These are phyloP conservation scores for Xerocomus amazonicus DNA, from an alignment of 1,284 basidiomycete genomes.

Conservation along the genomic window DNA sequence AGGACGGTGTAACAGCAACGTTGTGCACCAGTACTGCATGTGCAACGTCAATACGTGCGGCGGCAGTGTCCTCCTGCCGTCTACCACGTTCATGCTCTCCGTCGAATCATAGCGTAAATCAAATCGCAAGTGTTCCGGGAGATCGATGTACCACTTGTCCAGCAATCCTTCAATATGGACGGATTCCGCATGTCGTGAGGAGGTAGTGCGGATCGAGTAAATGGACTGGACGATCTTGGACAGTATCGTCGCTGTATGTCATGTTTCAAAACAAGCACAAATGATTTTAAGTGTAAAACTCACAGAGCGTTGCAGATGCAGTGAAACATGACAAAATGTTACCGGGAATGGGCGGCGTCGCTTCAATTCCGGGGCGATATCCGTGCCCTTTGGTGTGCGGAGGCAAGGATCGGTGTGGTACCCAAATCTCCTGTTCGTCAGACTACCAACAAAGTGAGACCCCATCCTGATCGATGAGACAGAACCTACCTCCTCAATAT, in stretches of 20 bases:
- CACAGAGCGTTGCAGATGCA: constrained; percentile 68
- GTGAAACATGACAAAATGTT: constrained; percentile 73
- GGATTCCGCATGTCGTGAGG: constrained; percentile 56
- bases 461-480: background rate
- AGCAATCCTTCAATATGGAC: constrained; percentile 61
- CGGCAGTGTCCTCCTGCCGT: constrained; percentile 40
- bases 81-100: constrained; percentile 19
- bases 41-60: constrained; percentile 75
- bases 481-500: constrained; percentile 54
- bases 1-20: constrained; percentile 75
- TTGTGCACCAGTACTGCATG: constrained; percentile 84
- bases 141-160: constrained; percentile 75
- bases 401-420: constrained; percentile 38
- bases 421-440: constrained; percentile 64
- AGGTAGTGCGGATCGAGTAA: constrained; percentile 64
- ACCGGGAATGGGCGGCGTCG: constrained; percentile 39
- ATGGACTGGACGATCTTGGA: constrained; percentile 68
- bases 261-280: constrained; percentile 5
- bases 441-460: constrained; percentile 33
- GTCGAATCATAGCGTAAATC: constrained; percentile 43
- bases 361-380: constrained; percentile 19
- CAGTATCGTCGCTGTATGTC: constrained; percentile 53
- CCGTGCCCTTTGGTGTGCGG: constrained; percentile 32
- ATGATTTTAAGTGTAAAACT: constrained; percentile 26
- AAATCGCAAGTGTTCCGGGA: constrained; percentile 66